phyloP scores from a whole-genome alignment of 306 rosid species.

The Cicer chorassanicum region DNA sequence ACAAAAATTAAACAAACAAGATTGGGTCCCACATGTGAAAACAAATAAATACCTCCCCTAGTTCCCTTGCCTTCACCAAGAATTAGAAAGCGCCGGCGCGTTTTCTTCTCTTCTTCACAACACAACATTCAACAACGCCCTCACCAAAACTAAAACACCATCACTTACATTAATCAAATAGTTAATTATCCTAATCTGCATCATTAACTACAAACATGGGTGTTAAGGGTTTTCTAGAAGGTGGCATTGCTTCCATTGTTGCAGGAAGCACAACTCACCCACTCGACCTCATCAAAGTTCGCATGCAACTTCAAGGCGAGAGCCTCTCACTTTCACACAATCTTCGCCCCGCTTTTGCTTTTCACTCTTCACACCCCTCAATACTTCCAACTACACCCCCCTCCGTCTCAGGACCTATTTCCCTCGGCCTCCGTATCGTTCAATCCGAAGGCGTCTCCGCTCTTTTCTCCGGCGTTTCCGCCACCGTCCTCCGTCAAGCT shows the following conservation, averaged over 20 bases:
- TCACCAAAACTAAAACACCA: background rate
- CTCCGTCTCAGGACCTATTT: conserved; percentile 55
- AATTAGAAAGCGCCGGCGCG: conserved; percentile 22
- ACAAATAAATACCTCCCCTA: background rate
- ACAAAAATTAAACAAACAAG: too few species aligned
- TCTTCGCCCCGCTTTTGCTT: conserved; percentile 66
- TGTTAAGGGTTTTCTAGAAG: conserved; percentile 60
- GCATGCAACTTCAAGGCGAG: conserved; percentile 85
- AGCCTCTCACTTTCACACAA: conserved; percentile 35
- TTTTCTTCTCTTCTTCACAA: background rate
- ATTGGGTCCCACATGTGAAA: too few species aligned
- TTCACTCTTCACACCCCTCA: conserved; percentile 44
- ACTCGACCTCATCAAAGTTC: conserved; percentile 80
- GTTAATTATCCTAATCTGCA: background rate
- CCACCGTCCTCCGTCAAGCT: conserved; percentile 78
- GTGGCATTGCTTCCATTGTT: conserved; percentile 69
- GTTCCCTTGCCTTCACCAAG: background rate
- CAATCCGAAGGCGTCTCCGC: conserved; percentile 64
- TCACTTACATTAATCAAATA: background rate
- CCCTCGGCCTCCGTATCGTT: conserved; percentile 56
- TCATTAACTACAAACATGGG: conserved; percentile 40
- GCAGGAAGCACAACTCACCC: conserved; percentile 73
- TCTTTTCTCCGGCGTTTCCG: conserved; percentile 74
- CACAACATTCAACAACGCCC: too few species aligned
- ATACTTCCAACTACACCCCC: background rate